Base-by-base conservation (phyloP, 140 eudicot genomes). In the Ambrosia hybrid region DNA sequence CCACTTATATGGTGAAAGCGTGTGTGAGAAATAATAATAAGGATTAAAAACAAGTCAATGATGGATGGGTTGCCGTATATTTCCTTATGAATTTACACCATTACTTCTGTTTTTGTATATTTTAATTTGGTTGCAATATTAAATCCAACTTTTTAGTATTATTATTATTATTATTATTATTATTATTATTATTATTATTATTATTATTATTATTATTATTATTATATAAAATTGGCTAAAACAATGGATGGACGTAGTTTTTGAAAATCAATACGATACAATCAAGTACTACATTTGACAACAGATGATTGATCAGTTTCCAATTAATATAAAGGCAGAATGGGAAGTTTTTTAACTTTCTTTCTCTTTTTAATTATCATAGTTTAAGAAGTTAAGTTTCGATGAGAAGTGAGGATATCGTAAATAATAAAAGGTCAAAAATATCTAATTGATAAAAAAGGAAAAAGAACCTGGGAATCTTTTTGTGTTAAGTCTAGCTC, bases 1-100 rank as follows among this genome's bases (percentile, higher is more conserved):
- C 83, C 83, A 79, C 83, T 79, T 79, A 79, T 79, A 79, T 73
- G 74, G 51, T 73, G 49, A 73, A 79, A 73, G 70, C 83, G 83
- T 67, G 79, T 73, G 15, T 21, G 71, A 57, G 21, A 61, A 17
- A 63, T 34, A 59, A 63, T 34, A 59, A 45, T 9, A 55, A 46
- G 16, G 12, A 63, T 26, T 9, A 59, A 59, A 59, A 59, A 33
- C 13, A 26, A 59, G 65, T 59, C 65, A 33, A 59, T 17, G 63
- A 30, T 30, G 34, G 37, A 57, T 59, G 41, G 57, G 65, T 33
- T 10, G 65, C 16, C n/a, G 11, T 8, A 59, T 59, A 3, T 33
- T 59, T 33, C 33, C 13, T 21, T 52, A 52, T 51, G 57, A 15
- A 15, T 45, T 48, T 66, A 16, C 9, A 15, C 9, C 38, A 11